Percentiles rank a stretch among this genome's conserved stretches.
These are phyloP conservation scores for Lumnitzera littorea DNA, from an alignment of 345 rosid genomes.

Conservation along the genomic window DNA sequence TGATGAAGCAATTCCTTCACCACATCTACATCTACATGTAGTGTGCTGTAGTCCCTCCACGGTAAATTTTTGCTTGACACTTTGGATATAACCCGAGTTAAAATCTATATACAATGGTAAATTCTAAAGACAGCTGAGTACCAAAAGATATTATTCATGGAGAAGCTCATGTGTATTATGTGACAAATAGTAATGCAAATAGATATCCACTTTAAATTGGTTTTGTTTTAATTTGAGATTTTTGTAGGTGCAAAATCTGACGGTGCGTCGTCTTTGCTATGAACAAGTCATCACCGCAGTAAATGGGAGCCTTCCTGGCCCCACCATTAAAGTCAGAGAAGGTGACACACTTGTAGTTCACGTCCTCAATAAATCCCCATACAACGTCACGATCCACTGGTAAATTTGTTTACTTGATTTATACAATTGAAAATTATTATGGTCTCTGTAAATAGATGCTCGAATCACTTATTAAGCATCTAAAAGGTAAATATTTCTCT, in stretches of 20 bases:
- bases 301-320: conserved; percentile 78
- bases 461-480: too few species aligned
- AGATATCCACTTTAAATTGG: not conserved
- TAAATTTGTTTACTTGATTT: conserved; percentile 10
- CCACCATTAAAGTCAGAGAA: conserved; percentile 46
- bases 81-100: too few species aligned
- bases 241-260: conserved; percentile 61
- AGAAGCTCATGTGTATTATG: too few species aligned
- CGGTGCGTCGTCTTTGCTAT: conserved; percentile 46
- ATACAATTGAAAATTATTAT: too few species aligned
- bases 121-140: too few species aligned
- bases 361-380: conserved; percentile 72
- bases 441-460: too few species aligned
- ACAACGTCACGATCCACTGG: conserved; percentile 87
- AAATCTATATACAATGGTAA: too few species aligned
- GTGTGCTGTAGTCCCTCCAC: not conserved
- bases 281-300: conserved; percentile 57
- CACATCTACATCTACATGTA: not conserved
- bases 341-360: conserved; percentile 76
- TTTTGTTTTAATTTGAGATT: not conserved
- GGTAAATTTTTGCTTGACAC: too few species aligned
- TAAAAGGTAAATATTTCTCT: too few species aligned
- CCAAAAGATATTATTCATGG: too few species aligned
- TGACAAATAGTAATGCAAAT: not conserved
- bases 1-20: not conserved